A percentile compares a stretch with the other conserved stretches of the same genome.
Evolutionary conservation across 176 grass and related monocot species (phyloP).

Genomic region (Themeda triandra): DNA sequence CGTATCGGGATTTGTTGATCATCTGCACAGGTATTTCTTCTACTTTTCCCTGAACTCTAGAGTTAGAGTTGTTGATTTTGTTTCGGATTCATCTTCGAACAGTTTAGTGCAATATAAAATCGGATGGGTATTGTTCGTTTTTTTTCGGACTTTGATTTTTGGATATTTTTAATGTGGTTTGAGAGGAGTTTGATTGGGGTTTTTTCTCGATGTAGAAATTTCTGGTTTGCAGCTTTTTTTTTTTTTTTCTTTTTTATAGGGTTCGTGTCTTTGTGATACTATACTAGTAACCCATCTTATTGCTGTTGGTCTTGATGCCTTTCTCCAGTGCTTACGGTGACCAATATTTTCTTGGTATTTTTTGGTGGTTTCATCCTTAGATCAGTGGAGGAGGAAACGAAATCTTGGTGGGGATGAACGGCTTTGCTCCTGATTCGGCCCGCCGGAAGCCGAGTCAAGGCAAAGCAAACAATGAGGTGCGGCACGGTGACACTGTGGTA

Average conservation of each 20-base stretch:
- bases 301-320: background rate
- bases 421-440: background rate
- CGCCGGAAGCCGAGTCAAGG: background rate
- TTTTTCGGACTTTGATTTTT: background rate
- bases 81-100: background rate
- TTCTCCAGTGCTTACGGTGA: background rate
- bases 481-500: background rate
- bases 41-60: background rate
- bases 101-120: background rate
- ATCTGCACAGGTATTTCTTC: background rate
- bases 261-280: background rate
- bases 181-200: background rate
- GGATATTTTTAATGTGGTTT: background rate
- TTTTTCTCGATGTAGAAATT: background rate
- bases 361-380: background rate
- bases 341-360: background rate
- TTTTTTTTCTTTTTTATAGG: background rate
- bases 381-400: background rate
- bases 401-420: background rate
- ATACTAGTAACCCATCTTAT: background rate
- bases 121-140: background rate
- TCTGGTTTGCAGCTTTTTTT: background rate
- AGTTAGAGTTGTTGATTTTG: background rate
- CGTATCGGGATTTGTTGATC: background rate
- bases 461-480: background rate